Conservation (phyloP, 192 early-diverging fungal genomes). For the Backusella tuberculispora region DNA sequence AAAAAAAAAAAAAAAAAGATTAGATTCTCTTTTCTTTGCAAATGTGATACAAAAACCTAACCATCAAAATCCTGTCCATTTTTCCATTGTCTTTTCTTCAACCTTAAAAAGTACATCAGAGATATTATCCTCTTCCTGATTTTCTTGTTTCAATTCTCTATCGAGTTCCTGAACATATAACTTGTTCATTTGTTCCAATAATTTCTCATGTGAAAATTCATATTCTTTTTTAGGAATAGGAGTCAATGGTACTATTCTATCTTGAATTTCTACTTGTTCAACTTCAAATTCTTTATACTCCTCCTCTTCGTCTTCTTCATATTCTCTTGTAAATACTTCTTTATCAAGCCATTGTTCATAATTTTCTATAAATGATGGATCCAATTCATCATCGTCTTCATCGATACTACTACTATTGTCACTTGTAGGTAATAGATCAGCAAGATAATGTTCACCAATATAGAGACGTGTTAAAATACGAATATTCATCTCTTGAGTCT, state of each 20-base stretch:
- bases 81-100: slow-evolving; percentile 14
- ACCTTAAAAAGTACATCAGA: background rate
- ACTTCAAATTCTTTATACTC: background rate
- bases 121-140: background rate
- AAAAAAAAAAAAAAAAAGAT: background rate
- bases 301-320: background rate
- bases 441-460: slow-evolving; percentile 51
- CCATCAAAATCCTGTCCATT: background rate
- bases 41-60: background rate
- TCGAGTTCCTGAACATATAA: slow-evolving; percentile 4
- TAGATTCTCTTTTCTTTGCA: background rate
- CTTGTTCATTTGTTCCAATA: slow-evolving; percentile 11
- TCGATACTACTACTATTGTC: background rate
- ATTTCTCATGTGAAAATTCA: background rate
- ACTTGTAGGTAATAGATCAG: slow-evolving; percentile 7
- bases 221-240: background rate
- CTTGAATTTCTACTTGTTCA: background rate
- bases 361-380: slow-evolving; percentile 63
- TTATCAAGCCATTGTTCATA: slow-evolving; percentile 71
- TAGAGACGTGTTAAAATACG: slow-evolving; percentile 64
- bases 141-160: background rate
- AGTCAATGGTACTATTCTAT: background rate
- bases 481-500: slow-evolving; percentile 70
- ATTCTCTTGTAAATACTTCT: slow-evolving; percentile 43
- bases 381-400: slow-evolving; percentile 46